Base-by-base conservation (phyloP, 139 green algal genomes). In the Coelastrella sp. region DNA sequence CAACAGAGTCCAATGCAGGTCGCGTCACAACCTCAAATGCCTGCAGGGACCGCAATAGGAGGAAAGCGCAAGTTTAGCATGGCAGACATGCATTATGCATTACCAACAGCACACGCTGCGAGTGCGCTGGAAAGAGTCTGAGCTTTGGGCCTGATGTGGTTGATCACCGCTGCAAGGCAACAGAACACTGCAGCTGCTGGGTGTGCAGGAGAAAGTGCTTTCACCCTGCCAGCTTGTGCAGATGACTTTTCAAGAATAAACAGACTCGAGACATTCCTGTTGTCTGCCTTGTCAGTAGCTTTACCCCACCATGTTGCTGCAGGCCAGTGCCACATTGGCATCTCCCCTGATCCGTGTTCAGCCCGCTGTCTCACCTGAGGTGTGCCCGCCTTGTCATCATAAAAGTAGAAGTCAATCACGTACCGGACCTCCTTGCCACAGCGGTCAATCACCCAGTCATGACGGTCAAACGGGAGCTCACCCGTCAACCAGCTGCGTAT, bases 401-500 rank as follows among this genome's bases (percentile, higher is more conserved):
- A 94, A 89, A 98, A 99, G 92, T 99, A 99, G 91, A 99, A 99
- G 92, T 99, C 98, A 73, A 99, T 99, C 61, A 99, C 94, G 93
- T 99, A 99, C 19, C 98, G 95, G 58, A 99, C 96, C 88, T 98
- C 94, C 77, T 94, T 23, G 2, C 97, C 98, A 94, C 91, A 97
- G 81, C 90, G 93, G 92, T 99, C 97, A n/a, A 99, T 93, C n/a
- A 95, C 96, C 97, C 97, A 99, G 92, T 99, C 97, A 89, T 99
- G 97, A 10, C 97, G 94, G 93, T 99, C 97, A 94, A 99, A 99
- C 2, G 97, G 97, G 47, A 94, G 65, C 13, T 90, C 85, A 5
- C 95, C 95, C 0, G 95, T 94, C 65, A 98, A 80, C 92, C 90
- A 93, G 87, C 82, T 87, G n/a, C 87, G 66, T 16, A 98, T 58